Conservation (phyloP, 805 yeast genomes). For the Ogataea zsoltii region DNA sequence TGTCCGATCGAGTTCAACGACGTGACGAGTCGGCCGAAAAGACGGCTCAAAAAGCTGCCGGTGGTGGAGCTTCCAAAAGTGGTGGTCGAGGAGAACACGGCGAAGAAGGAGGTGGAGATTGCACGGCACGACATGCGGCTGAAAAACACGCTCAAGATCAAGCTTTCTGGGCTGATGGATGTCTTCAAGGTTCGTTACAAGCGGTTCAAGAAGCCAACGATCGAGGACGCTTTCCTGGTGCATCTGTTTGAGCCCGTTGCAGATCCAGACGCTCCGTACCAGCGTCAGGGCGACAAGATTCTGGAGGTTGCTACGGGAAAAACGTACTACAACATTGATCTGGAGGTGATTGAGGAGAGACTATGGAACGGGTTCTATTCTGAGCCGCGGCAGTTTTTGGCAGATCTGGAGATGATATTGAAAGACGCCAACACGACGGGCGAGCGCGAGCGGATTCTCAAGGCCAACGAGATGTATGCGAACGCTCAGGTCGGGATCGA, state of each 20-base stretch:
- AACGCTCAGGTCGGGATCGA: constrained; percentile 95
- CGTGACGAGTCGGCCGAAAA: constrained; percentile 52
- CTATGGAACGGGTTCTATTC: constrained; percentile 95
- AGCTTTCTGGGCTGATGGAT: constrained; percentile 86
- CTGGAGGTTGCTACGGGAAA: constrained; percentile 76
- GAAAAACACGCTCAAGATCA: constrained; percentile 82
- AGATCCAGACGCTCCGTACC: constrained; percentile 40
- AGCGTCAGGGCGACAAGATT: constrained; percentile 70
- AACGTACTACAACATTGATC: constrained; percentile 80
- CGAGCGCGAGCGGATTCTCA: constrained; percentile 78
- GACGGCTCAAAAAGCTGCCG: constrained; percentile 44
- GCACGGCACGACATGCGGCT: constrained; percentile 67
- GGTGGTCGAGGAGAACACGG: constrained; percentile 7
- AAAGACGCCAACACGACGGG: constrained; percentile 71
- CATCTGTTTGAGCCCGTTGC: constrained; percentile 73
- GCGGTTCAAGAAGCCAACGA: constrained; percentile 84
- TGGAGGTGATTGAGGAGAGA: constrained; percentile 91
- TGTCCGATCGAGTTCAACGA: constrained; percentile 75
- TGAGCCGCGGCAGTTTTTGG: constrained; percentile 86
- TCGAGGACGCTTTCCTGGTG: constrained; percentile 71
- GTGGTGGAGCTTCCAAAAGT: constrained; percentile 19
- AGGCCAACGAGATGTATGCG: constrained; percentile 93
- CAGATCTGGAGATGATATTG: constrained; percentile 82
- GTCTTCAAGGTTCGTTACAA: constrained; percentile 83
- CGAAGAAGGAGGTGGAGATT: constrained; percentile 42